Base-by-base conservation (phyloP, 768 basidiomycete species). In the Boletus edulis region DNA sequence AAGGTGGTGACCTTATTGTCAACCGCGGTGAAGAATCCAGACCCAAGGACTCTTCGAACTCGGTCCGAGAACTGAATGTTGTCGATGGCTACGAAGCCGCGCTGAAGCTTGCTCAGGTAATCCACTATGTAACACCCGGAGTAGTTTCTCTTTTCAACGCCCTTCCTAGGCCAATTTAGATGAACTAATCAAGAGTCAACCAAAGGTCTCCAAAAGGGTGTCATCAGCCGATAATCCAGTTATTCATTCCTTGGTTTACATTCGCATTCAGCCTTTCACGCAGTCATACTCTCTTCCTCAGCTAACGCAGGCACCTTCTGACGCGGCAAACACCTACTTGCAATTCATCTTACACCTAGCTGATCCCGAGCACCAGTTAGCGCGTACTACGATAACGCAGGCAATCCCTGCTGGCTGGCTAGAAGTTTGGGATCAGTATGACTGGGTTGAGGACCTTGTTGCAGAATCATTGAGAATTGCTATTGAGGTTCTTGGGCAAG, bases 381-480 rank as follows among this genome's bases (percentile, higher is more conserved):
- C 78, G 7, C 86, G 87, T 65, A 85, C 85, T 7, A 91, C 91
- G 0, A 69, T 91, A 46, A 91, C 92, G 6, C 97, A 98, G 68
- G 79, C 84, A 6, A 78, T 95, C 20, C 94, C 96, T 0, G 77
- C 75, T n/a, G 75, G 80, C 47, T 99, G 97, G 97, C 69, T 98
- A 52, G 84, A 85, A 5, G 75, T 94, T 42, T 96, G 94, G 86
- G 95, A 97, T 65, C 80, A 86, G 59, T 89, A 93, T 68, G 87
- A 91, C 42, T 96, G 97, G 97, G 94, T 98, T 13, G 97, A 99
- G 72, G 95, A 99, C 66, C 70, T 89, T 38, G 81, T 98, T 57
- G 95, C 94, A 5, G 96, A 98, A 64, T 82, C 84, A 0, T 73
- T 99, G 54, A 76, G 91, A 52, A 76, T 92, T 14, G 91, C 88